Evolutionary conservation across 208 protist species (phyloP).

Genomic region (Trypanosoma platydactyli): DNA sequence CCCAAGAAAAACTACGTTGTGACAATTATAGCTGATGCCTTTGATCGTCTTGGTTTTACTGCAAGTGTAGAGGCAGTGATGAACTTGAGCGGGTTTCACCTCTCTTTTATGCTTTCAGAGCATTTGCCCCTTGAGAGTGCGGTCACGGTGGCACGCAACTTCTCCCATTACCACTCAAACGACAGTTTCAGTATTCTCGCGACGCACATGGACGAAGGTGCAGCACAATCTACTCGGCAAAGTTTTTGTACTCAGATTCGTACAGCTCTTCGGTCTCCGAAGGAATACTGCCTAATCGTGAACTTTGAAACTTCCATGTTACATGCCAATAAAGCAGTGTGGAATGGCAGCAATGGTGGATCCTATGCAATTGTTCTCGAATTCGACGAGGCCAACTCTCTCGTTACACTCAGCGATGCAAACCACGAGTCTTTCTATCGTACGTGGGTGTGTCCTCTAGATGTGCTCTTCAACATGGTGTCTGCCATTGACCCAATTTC

Average conservation of each 20-base stretch:
- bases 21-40: constrained; percentile 85
- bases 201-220: constrained; percentile 63
- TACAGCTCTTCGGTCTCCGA: constrained; percentile 41
- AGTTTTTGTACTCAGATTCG: constrained; percentile 54
- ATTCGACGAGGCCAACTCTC: constrained; percentile 53
- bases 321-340: constrained; percentile 46
- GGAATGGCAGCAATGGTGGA: constrained; percentile 82
- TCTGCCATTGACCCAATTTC: constrained; percentile 56
- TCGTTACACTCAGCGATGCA: constrained; percentile 70
- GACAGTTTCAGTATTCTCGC: constrained; percentile 57
- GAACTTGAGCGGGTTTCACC: constrained; percentile 86
- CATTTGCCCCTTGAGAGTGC: constrained; percentile 78
- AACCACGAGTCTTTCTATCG: constrained; percentile 78
- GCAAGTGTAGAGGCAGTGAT: constrained; percentile 79
- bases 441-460: constrained; percentile 61
- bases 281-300: constrained; percentile 63
- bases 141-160: constrained; percentile 71
- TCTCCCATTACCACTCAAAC: constrained; percentile 73
- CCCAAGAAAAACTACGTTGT: constrained; percentile 74
- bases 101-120: constrained; percentile 84
- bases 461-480: constrained; percentile 57
- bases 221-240: constrained; percentile 38
- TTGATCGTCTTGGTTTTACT: constrained; percentile 75
- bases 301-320: constrained; percentile 74
- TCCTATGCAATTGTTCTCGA: constrained; percentile 79